Evolutionary conservation across 2,329 filamentous ascomycete genomes (phyloP).

Genomic region (Raffaelea albimanens): DNA sequence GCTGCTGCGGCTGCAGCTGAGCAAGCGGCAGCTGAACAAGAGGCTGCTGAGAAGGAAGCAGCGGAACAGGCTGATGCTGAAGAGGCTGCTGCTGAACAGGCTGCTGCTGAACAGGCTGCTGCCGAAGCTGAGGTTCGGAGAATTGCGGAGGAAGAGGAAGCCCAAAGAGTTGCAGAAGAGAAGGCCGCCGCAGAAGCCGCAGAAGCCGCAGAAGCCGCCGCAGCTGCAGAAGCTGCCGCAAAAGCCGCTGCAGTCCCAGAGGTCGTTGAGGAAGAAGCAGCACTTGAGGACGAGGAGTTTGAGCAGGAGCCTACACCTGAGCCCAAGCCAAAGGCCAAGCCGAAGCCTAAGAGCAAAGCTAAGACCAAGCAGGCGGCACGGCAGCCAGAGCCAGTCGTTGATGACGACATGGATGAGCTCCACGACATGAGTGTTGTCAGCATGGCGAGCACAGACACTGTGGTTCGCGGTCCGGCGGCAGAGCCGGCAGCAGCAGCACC

Average conservation of each 20-base stretch:
- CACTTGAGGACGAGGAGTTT: background rate
- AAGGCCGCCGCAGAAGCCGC: background rate
- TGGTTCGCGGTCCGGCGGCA: conserved; percentile 12
- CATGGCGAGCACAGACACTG: conserved; percentile 14
- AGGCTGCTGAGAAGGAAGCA: background rate
- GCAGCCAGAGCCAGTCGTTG: background rate
- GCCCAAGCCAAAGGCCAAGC: conserved; percentile 7
- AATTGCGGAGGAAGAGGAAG: background rate
- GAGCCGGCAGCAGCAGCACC: conserved; percentile 5
- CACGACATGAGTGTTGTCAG: conserved; percentile 13
- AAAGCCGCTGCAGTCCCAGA: background rate
- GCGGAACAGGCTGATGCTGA: background rate
- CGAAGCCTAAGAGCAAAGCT: background rate
- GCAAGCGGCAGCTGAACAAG: background rate
- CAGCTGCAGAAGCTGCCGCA: background rate
- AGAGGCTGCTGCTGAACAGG: background rate
- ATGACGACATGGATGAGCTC: conserved; percentile 9
- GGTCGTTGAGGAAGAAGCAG: background rate
- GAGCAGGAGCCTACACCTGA: background rate
- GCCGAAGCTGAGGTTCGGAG: background rate
- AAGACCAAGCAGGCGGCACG: background rate
- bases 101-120: background rate
- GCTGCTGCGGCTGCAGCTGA: background rate
- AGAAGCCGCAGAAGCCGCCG: no score
- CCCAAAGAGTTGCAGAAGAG: no score